Conservation (phyloP, 2,329 filamentous ascomycete genomes). For the Aspergillus sp. region DNA sequence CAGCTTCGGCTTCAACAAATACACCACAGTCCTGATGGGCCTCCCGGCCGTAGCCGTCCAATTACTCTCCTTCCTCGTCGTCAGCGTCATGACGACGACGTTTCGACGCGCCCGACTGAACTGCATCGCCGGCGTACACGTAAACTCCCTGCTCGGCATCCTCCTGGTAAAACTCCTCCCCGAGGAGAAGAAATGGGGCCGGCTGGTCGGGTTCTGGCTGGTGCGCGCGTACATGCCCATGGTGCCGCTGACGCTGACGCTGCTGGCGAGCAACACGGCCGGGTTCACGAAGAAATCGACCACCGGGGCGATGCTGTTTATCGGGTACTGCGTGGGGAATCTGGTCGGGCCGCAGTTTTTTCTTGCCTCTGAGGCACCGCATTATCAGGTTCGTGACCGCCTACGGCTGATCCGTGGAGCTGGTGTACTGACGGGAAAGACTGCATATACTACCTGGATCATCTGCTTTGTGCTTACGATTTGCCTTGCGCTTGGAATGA, state of each 20-base stretch:
- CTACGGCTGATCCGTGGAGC: background rate
- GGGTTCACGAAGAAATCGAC: conserved; percentile 21
- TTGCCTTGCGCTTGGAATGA: conserved; percentile 9
- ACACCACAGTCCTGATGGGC: background rate
- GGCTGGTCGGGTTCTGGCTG: background rate
- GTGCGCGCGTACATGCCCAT: background rate
- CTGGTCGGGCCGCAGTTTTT: conserved; percentile 19
- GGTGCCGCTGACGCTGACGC: conserved; percentile 10
- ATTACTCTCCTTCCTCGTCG: background rate
- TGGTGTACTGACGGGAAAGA: conserved; percentile 7
- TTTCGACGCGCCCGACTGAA: background rate
- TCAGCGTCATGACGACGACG: background rate
- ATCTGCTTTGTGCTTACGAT: conserved; percentile 18
- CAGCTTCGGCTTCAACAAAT: background rate
- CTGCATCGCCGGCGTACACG: background rate
- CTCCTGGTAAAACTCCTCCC: background rate
- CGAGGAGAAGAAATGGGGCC: background rate
- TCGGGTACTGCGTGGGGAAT: conserved; percentile 18
- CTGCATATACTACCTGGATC: conserved; percentile 21
- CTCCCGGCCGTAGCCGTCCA: background rate
- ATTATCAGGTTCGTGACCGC: conserved; percentile 6
- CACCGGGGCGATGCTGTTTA: conserved; percentile 14
- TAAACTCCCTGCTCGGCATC: background rate
- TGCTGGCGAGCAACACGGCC: conserved; percentile 15
- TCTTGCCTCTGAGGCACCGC: conserved; percentile 11